Evolutionary conservation across 495 filamentous ascomycete species (phyloP).

Genomic region (Friedmanniomyces endolithicus): DNA sequence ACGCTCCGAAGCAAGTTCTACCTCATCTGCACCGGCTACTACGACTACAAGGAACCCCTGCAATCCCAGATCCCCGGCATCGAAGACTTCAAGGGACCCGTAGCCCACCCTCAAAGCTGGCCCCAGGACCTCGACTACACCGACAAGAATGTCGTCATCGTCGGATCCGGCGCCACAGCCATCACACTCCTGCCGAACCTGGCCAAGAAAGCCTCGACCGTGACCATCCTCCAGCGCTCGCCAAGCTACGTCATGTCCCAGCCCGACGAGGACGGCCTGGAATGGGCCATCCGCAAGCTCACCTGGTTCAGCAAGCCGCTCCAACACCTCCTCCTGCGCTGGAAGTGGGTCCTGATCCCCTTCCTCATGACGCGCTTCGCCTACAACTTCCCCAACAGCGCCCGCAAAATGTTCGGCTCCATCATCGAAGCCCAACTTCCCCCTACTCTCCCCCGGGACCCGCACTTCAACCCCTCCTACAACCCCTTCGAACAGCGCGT

Average conservation of each 20-base stretch:
- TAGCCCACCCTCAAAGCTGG: constrained; percentile 56
- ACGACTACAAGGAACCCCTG: constrained; percentile 49
- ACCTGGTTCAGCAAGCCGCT: constrained; percentile 31
- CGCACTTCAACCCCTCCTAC: constrained; percentile 62
- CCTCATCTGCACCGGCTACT: constrained; percentile 55
- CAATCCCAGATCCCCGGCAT: constrained; percentile 46
- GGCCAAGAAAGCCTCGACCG: constrained; percentile 35
- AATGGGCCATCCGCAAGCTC: constrained; percentile 27
- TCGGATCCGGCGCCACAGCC: constrained; percentile 48
- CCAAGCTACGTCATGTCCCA: constrained; percentile 46
- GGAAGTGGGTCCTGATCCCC: constrained; percentile 36
- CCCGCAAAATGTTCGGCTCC: constrained; percentile 36
- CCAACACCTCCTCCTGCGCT: constrained; percentile 33
- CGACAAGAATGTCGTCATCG: constrained; percentile 40
- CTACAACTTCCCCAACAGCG: constrained; percentile 41
- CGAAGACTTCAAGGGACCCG: constrained; percentile 42
- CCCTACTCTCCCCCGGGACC: constrained; percentile 40
- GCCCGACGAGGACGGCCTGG: constrained; percentile 30
- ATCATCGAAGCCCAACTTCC: constrained; percentile 41
- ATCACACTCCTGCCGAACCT: constrained; percentile 43
- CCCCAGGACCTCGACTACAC: constrained; percentile 38
- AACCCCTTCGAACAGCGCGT: constrained; percentile 64
- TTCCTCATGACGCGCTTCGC: constrained; percentile 44
- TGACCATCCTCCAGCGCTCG: constrained; percentile 48
- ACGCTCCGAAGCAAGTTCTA: constrained; percentile 43